Percentiles rank a stretch among this genome's conserved stretches.
These are phyloP conservation scores for Trichoderma koningiopsis DNA, from an alignment of 2,329 filamentous ascomycete genomes.

Conservation along the genomic window DNA sequence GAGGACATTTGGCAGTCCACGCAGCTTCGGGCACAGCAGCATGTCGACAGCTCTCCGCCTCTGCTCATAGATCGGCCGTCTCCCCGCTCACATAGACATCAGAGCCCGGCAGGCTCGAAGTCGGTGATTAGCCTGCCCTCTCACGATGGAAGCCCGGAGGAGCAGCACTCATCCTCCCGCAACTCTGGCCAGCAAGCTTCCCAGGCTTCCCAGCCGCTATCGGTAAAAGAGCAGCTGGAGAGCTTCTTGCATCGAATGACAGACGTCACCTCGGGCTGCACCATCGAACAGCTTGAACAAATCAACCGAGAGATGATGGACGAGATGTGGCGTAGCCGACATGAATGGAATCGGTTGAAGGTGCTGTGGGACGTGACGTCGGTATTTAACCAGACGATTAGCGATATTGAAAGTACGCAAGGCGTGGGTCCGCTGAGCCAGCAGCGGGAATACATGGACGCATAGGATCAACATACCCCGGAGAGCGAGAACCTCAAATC, in stretches of 20 bases:
- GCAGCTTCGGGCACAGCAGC: conserved; percentile 55
- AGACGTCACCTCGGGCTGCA: conserved; percentile 71
- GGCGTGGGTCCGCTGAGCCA: conserved; percentile 50
- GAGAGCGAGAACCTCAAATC: conserved; percentile 23
- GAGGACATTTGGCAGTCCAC: conserved; percentile 61
- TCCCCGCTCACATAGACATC: conserved; percentile 38
- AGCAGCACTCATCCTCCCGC: conserved; percentile 35
- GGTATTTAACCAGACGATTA: conserved; percentile 75
- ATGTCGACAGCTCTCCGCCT: conserved; percentile 38
- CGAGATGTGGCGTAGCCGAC: conserved; percentile 76
- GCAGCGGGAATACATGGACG: conserved; percentile 31
- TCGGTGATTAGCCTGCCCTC: conserved; percentile 37
- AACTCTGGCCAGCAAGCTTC: conserved; percentile 38
- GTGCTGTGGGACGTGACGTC: conserved; percentile 66
- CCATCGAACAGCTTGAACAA: conserved; percentile 93
- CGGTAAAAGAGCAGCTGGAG: conserved; percentile 53
- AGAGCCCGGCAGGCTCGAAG: conserved; percentile 17
- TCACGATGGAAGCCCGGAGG: conserved; percentile 40
- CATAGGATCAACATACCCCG: conserved; percentile 21
- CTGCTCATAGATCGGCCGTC: conserved; percentile 43
- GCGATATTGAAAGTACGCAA: conserved; percentile 64
- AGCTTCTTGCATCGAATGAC: conserved; percentile 66
- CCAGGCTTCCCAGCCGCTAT: conserved; percentile 45
- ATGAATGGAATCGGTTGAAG: conserved; percentile 79
- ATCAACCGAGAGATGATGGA: conserved; percentile 91